Conservation (phyloP, 352 stramenopile species). For the Pythium sp. region DNA sequence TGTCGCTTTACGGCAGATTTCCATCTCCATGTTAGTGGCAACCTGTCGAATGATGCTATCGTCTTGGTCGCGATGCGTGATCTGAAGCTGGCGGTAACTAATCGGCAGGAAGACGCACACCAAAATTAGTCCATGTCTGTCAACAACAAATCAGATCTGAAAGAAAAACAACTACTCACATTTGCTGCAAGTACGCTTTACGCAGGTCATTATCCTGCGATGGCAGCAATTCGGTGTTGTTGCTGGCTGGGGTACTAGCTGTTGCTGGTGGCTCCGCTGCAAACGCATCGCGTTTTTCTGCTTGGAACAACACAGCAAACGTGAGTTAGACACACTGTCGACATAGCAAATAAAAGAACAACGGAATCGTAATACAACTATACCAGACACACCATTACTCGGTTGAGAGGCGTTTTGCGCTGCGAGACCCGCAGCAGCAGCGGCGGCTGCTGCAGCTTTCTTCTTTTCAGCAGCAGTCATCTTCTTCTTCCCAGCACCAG, state of each 20-base stretch:
- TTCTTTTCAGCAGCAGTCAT: conserved; percentile 18
- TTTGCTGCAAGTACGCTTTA: conserved; percentile 40
- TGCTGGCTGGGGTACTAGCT: background rate
- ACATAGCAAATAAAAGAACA: background rate
- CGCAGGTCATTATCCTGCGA: conserved; percentile 37
- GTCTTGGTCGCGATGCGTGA: conserved; percentile 54
- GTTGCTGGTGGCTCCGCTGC: background rate
- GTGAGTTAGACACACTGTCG: background rate
- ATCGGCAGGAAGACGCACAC: conserved; percentile 5
- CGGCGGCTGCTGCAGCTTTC: conserved; percentile 5
- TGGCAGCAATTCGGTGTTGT: conserved; percentile 21
- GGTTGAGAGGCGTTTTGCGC: background rate
- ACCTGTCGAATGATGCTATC: conserved; percentile 45
- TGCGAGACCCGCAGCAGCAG: background rate
- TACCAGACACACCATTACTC: background rate
- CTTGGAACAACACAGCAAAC: background rate
- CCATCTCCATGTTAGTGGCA: conserved; percentile 71
- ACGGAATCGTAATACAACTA: background rate
- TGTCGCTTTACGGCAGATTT: conserved; percentile 43
- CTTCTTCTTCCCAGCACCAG: conserved; percentile 18
- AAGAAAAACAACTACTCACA: conserved; percentile 25
- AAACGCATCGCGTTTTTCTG: background rate
- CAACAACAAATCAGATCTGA: background rate
- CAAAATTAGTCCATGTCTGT: conserved; percentile 1
- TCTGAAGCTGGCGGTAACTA: conserved; percentile 67